Conservation (phyloP, 2,329 filamentous ascomycete genomes). For the Colletotrichum graminicola region DNA sequence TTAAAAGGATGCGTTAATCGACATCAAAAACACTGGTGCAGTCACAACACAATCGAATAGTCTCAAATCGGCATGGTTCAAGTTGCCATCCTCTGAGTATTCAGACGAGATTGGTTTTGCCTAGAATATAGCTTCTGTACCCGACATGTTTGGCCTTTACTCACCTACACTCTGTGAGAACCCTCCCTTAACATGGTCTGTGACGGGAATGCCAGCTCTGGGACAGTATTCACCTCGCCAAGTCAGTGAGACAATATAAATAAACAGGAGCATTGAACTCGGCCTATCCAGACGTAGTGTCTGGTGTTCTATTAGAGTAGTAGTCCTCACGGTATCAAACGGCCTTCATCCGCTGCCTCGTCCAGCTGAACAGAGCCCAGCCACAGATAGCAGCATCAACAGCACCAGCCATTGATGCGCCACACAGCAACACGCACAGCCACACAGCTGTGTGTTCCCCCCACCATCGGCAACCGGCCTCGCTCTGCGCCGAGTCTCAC, state of each 20-base stretch:
- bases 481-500: not conserved
- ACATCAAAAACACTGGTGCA: not conserved
- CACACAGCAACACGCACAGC: constrained; percentile 2
- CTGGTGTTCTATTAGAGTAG: not conserved
- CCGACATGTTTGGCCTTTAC: not conserved
- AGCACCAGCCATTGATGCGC: constrained; percentile 2
- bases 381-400: not conserved
- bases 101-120: too few relatives aligned
- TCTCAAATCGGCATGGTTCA: rapidly evolving
- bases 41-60: not conserved
- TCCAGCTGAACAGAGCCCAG: not conserved
- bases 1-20: not conserved
- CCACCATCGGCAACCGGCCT: constrained; percentile 32
- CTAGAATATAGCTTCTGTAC: too few relatives aligned
- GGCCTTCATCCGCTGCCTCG: not conserved
- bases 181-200: not conserved
- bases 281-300: not conserved
- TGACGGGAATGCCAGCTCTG: too few relatives aligned
- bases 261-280: too few relatives aligned
- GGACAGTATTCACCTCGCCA: not conserved
- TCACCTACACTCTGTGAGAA: not conserved
- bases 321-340: not conserved
- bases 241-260: not conserved
- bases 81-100: not conserved
- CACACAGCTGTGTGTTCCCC: not conserved